Evolutionary conservation across 1,284 basidiomycete genomes (phyloP), one percentile per base, ranked within the genome.

Genomic region (Puccinia horiana): DNA sequence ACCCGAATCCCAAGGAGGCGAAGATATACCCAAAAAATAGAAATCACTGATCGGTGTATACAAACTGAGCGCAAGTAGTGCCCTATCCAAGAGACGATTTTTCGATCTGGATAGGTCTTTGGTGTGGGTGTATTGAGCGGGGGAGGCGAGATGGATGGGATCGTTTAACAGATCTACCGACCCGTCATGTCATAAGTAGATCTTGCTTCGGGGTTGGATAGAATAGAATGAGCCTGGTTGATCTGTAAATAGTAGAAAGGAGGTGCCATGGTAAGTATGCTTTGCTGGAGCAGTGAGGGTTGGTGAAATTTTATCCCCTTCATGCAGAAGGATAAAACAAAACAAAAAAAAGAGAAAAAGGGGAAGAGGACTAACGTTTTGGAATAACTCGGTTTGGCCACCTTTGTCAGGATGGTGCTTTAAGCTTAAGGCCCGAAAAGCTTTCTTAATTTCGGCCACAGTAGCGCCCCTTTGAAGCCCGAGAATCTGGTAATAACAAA

Each of bases 391-490:
- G n/a, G 74, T 76, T 44, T 76, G 1, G 16, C 76, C 63, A 2
- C 63, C 63, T 52, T 77, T 77, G 37, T 77, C 76, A 67, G 76
- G 76, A 67, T 77, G 76, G 44, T 65, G 49, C 14, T n/a, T 52
- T 37, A 77, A 52, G 29, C 58, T 67, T 16, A 96, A 95, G 85
- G 92, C 90, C 87, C 98, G 99, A 88, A 99, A 99, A 0, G 91
- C 91, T 88, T 96, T 96, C 90, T 99, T 99, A 86, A 99, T 98
- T 84, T 99, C 95, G 61, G 92, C 91, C 29, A 91, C 87, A 37
- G 91, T 90, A 63, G 96, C 93, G 87, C 96, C 94, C 85, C 92
- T 92, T 85, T 90, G 90, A 14, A 99, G 93, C 42, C 96, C 96
- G 9, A 99, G 89, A 32, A 94, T 92, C 67, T 93, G 9, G 18